Conservation (phyloP, 2,329 filamentous ascomycete genomes). For the Botryotinia calthae region DNA sequence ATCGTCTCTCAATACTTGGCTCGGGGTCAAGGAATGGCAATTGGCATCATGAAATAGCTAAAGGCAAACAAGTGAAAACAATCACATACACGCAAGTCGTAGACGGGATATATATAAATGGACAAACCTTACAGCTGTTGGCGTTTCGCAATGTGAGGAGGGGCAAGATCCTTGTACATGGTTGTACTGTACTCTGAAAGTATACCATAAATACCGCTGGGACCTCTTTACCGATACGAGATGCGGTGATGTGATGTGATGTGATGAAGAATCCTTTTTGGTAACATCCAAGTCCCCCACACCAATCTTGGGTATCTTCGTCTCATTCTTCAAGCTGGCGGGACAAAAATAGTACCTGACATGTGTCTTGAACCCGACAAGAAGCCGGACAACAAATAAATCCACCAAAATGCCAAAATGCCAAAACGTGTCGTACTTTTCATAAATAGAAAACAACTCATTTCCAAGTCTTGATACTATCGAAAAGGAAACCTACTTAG, state of each 20-base stretch:
- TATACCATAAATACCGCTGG: constrained; percentile 6
- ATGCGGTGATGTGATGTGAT: background rate
- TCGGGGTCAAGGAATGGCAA: background rate
- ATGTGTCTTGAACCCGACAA: background rate
- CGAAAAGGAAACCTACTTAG: background rate
- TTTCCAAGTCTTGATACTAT: background rate
- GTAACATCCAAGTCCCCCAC: background rate
- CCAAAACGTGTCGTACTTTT: background rate
- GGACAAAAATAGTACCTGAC: background rate
- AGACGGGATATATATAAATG: constrained; percentile 4
- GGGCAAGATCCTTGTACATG: constrained; percentile 5
- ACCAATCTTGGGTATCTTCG: background rate
- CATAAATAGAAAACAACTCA: background rate
- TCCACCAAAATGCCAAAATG: background rate
- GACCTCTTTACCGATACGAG: constrained; percentile 4
- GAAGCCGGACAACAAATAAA: background rate
- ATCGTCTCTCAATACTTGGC: background rate
- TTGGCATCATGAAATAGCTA: background rate
- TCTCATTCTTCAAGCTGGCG: background rate
- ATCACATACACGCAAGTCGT: background rate
- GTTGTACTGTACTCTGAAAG: constrained; percentile 3
- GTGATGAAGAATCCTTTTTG: constrained; percentile 6
- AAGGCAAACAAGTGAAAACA: background rate
- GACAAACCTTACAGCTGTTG: constrained; percentile 8
- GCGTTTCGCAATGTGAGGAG: constrained; percentile 6